A percentile compares a stretch with the other conserved stretches of the same genome.
Conservation (phyloP, 2,329 filamentous ascomycete genomes). For the Endothia cerciana region DNA sequence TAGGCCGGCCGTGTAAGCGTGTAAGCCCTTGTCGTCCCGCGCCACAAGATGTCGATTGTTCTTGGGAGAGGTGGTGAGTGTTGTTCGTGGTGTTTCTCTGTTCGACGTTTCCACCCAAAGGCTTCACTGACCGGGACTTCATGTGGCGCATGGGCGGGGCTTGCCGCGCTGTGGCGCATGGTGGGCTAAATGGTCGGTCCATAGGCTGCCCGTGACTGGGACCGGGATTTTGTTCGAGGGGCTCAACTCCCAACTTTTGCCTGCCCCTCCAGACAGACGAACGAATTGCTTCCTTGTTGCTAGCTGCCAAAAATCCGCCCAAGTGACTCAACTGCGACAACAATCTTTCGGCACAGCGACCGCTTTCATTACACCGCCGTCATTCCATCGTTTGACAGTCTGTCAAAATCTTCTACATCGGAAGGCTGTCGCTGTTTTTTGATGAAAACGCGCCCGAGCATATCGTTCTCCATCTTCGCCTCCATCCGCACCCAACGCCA, state of each 20-base stretch:
- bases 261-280: slow-evolving; percentile 28
- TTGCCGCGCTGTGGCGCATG: background rate
- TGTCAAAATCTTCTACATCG: background rate
- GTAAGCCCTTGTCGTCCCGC: background rate
- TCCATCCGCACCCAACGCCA: slow-evolving; percentile 18
- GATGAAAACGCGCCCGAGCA: slow-evolving; percentile 16
- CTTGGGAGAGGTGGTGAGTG: background rate
- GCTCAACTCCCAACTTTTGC: slow-evolving; percentile 17
- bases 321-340: slow-evolving; percentile 28
- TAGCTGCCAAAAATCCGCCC: slow-evolving; percentile 26
- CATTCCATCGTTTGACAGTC: slow-evolving; percentile 12
- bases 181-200: background rate
- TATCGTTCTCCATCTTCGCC: background rate
- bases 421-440: background rate
- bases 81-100: background rate
- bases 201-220: background rate
- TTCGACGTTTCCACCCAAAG: background rate
- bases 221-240: background rate
- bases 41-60: background rate
- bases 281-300: background rate
- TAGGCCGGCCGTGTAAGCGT: no score
- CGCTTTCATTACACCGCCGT: slow-evolving; percentile 11
- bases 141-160: background rate
- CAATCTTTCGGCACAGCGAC: slow-evolving; percentile 13
- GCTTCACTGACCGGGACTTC: background rate